phyloP scores from a whole-genome alignment of 1,284 basidiomycete species.

The Porogramme epimiltina region DNA sequence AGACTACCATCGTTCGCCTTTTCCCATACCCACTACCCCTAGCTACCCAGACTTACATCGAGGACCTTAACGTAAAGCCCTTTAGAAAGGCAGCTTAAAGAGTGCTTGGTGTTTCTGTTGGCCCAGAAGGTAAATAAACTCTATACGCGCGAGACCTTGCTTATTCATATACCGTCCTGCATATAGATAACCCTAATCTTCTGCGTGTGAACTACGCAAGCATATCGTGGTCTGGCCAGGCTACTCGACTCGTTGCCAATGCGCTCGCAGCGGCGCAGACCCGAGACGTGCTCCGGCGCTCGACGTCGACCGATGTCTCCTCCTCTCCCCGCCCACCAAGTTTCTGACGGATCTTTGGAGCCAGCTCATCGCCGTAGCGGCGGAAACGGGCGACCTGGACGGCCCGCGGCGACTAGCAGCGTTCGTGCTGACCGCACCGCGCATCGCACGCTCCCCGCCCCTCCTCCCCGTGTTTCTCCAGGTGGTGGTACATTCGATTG shows the following conservation, averaged over 20 bases:
- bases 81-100: constrained; percentile 45
- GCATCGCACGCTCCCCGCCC: constrained; percentile 50
- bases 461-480: constrained; percentile 75
- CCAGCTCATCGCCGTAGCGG: constrained; percentile 11
- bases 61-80: constrained; percentile 40
- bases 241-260: constrained; percentile 52
- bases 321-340: constrained; percentile 51
- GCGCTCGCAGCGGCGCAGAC: constrained; percentile 54
- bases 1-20: constrained; percentile 54
- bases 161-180: too few relatives aligned
- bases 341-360: constrained; percentile 54
- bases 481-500: constrained; percentile 58
- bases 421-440: constrained; percentile 64
- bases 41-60: constrained; percentile 30
- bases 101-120: constrained; percentile 42
- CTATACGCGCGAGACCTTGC: too few relatives aligned
- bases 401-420: constrained; percentile 60
- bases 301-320: constrained; percentile 64
- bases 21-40: constrained; percentile 42
- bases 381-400: constrained; percentile 44
- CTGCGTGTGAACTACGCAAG: constrained; percentile 17
- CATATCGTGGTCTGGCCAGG: constrained; percentile 42
- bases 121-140: constrained; percentile 38
- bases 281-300: constrained; percentile 63
- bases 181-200: constrained; percentile 8